Conservation (phyloP, 176 grass and related monocot genomes). For the Bromus sterilis region DNA sequence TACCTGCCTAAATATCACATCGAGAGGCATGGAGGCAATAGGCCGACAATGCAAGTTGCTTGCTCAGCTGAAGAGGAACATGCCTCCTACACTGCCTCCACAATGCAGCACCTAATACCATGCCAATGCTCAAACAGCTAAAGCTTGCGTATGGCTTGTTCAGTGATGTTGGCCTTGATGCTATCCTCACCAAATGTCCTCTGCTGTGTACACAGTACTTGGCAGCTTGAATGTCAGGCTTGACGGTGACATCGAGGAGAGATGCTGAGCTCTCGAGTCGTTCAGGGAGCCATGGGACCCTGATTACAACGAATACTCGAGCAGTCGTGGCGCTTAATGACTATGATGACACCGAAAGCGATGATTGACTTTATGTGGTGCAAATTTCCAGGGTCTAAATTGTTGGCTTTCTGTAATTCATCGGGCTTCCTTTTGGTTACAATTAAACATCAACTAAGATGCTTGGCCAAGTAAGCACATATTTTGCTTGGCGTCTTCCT, state of each 20-base stretch:
- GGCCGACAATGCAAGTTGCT: constrained; percentile 46
- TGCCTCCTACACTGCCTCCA: constrained; percentile 30
- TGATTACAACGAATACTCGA: constrained; percentile 14
- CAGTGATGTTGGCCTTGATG: constrained; percentile 27
- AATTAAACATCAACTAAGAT: neutral
- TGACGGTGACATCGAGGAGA: constrained; percentile 24
- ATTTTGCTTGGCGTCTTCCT: neutral
- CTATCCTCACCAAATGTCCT: constrained; percentile 36
- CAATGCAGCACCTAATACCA: constrained; percentile 25
- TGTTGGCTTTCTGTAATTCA: neutral
- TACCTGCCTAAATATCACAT: constrained; percentile 39
- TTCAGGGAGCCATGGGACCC: constrained; percentile 54
- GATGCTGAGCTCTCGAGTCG: constrained; percentile 22
- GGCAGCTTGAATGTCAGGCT: constrained; percentile 47
- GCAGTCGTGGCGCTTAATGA: neutral
- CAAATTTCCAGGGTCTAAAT: neutral
- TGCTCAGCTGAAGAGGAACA: constrained; percentile 51
- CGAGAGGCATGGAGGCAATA: constrained; percentile 35
- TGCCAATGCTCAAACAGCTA: constrained; percentile 34
- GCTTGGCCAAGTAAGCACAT: neutral
- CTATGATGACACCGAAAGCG: neutral
- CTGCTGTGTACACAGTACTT: constrained; percentile 20
- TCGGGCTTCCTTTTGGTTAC: neutral
- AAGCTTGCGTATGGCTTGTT: constrained; percentile 55
- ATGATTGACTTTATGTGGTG: neutral